A percentile compares a stretch with the other conserved stretches of the same genome.
Evolutionary conservation across 2,329 filamentous ascomycete species (phyloP).

Genomic region (Colletotrichum aenigma): DNA sequence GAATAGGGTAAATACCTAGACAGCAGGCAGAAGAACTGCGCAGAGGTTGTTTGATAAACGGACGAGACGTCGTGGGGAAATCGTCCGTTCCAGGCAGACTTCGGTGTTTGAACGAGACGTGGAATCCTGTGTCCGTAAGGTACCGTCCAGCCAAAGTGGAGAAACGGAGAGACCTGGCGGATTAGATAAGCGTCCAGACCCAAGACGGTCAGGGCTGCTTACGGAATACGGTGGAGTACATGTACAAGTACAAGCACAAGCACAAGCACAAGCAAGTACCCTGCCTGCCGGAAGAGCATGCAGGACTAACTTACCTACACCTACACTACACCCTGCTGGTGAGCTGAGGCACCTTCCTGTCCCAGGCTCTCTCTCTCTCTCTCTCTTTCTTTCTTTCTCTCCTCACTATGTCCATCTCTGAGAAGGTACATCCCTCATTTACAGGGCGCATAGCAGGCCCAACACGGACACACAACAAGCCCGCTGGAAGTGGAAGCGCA

Average conservation of each 20-base stretch:
- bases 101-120: neutral
- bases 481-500: neutral
- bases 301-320: neutral
- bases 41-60: neutral
- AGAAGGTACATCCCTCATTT: neutral
- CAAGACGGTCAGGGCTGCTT: neutral
- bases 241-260: too few relatives aligned
- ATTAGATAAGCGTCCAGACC: neutral
- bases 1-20: neutral
- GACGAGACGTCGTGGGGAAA: neutral
- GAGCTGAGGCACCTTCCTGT: neutral
- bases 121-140: neutral
- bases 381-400: neutral
- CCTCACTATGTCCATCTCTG: neutral
- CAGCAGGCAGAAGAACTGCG: neutral
- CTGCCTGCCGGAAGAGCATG: neutral
- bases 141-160: neutral
- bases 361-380: neutral
- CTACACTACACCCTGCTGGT: neutral
- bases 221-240: too few relatives aligned
- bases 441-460: neutral
- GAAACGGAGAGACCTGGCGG: neutral
- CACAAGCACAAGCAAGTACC: neutral
- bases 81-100: neutral
- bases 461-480: neutral